phyloP scores from a whole-genome alignment of 805 yeast species.

The Alloascoidea hylecoeti region DNA sequence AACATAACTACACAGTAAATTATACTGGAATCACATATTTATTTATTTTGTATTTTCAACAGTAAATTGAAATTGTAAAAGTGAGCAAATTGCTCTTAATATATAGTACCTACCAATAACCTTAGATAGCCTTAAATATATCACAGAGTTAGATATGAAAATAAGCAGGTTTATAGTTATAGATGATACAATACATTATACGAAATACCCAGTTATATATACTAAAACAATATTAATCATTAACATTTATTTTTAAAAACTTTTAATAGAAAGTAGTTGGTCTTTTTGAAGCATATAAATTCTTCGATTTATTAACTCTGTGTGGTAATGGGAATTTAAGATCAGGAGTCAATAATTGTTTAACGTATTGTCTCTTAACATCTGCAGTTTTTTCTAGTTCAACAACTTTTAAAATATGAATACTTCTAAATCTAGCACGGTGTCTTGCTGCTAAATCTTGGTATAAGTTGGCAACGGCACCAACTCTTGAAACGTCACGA shows the following conservation, averaged over 20 bases:
- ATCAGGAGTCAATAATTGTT: conserved; percentile 89
- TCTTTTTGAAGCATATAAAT: conserved; percentile 81
- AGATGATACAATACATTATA: background rate
- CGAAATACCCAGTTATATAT: background rate
- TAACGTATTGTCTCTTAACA: conserved; percentile 98
- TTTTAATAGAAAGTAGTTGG: conserved; percentile 95
- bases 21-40: no score
- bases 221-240: conserved; percentile 3
- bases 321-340: conserved; percentile 99
- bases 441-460: conserved; percentile 99
- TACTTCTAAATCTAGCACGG: conserved; percentile 99
- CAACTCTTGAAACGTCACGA: conserved; percentile 98
- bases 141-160: no score
- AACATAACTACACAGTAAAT: no score
- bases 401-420: conserved; percentile 98
- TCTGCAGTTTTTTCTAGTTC: conserved; percentile 96
- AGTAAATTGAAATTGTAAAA: no score
- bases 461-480: conserved; percentile 97
- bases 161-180: background rate
- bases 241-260: conserved; percentile 5
- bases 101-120: no score
- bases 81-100: no score
- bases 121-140: no score
- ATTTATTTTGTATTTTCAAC: no score
- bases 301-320: conserved; percentile 88